Conservation (phyloP, 257 asterid species). For the Phtheirospermum japonicum region DNA sequence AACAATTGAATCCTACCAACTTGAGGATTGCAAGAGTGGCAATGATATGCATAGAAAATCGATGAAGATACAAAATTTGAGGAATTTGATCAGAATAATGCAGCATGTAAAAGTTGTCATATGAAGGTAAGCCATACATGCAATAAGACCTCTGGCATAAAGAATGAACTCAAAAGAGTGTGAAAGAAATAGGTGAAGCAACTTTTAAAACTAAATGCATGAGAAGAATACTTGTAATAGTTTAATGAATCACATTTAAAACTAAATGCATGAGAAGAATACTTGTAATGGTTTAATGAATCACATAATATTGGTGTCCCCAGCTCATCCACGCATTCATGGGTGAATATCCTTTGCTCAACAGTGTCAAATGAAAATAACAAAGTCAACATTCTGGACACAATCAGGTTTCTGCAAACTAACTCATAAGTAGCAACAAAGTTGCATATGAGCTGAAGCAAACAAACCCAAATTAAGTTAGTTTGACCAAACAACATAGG, state of each 20-base stretch:
- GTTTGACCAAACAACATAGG: neutral
- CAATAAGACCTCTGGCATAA: neutral
- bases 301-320: neutral
- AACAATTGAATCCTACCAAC: neutral
- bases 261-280: neutral
- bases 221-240: neutral
- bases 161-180: conserved; percentile 1
- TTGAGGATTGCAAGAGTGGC: neutral
- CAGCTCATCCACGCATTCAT: neutral
- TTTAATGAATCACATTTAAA: neutral
- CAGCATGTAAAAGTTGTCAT: neutral
- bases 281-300: neutral
- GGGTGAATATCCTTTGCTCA: neutral
- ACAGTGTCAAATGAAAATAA: neutral
- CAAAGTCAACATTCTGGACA: neutral
- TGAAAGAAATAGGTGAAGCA: neutral
- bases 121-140: neutral
- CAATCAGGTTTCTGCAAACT: neutral
- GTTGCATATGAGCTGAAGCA: neutral
- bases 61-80: conserved; percentile 1
- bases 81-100: neutral
- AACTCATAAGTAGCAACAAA: conserved; percentile 2
- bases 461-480: neutral
- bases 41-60: neutral
- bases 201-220: neutral